A percentile compares a stretch with the other conserved stretches of the same genome.
Conservation (phyloP, 2,329 filamentous ascomycete species). For the Orbilia blumenaviensis region DNA sequence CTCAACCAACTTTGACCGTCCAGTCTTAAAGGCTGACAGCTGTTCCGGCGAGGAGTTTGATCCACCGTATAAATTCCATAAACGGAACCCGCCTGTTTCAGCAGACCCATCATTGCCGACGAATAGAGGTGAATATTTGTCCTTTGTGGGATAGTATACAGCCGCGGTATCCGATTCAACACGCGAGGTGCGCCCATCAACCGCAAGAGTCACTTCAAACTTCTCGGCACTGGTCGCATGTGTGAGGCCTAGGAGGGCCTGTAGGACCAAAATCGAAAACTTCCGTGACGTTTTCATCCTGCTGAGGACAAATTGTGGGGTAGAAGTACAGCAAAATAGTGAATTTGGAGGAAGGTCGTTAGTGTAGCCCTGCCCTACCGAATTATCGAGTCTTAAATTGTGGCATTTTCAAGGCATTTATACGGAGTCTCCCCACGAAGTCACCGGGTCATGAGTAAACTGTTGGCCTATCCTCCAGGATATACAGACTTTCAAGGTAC, state of each 20-base stretch:
- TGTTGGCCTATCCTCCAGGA: background rate
- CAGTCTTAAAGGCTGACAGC: conserved; percentile 60
- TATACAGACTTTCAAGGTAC: background rate
- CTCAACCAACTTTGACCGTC: conserved; percentile 64
- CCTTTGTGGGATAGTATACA: conserved; percentile 61
- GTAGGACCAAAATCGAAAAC: background rate
- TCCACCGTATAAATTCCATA: conserved; percentile 60
- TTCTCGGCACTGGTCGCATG: background rate
- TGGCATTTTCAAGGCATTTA: background rate
- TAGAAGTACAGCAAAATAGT: too few relatives aligned
- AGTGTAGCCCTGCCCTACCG: background rate
- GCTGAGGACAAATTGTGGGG: background rate
- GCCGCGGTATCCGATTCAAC: conserved; percentile 63
- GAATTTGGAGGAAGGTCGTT: background rate
- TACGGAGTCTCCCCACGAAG: background rate
- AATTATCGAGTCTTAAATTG: background rate
- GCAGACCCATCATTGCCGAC: conserved; percentile 65
- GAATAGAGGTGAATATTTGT: conserved; percentile 57
- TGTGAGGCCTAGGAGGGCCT: background rate
- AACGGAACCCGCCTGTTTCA: conserved; percentile 63
- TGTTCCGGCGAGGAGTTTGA: conserved; percentile 57
- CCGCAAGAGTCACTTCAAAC: conserved; percentile 9
- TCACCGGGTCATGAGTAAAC: background rate
- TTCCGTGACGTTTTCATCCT: background rate
- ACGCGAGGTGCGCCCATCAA: conserved; percentile 57